Conservation (phyloP, 1,284 basidiomycete species). For the Stygiomarasmius scandens region DNA sequence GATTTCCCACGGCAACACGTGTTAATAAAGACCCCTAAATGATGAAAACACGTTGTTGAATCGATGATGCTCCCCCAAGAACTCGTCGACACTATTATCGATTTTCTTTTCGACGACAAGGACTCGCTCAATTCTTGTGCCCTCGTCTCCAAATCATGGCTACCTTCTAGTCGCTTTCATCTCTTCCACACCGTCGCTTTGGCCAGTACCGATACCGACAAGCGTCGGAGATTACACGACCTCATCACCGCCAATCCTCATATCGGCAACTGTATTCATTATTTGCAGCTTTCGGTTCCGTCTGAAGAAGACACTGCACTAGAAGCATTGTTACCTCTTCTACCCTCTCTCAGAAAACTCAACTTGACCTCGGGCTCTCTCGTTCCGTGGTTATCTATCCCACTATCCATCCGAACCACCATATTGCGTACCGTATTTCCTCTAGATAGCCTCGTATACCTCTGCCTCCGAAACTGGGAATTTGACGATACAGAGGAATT, state of each 20-base stretch:
- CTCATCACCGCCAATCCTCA: conserved; percentile 21
- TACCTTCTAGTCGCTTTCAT: conserved; percentile 28
- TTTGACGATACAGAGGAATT: conserved; percentile 38
- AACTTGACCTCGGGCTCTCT: conserved; percentile 40
- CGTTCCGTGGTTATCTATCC: conserved; percentile 35
- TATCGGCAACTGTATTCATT: conserved; percentile 31
- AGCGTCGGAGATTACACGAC: conserved; percentile 21
- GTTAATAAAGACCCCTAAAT: background rate
- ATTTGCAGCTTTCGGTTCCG: conserved; percentile 42
- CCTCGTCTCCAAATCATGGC: conserved; percentile 27
- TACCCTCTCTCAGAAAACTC: conserved; percentile 38
- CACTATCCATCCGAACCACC: conserved; percentile 33
- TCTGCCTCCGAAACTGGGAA: conserved; percentile 41
- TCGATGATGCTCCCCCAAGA: conserved; percentile 27
- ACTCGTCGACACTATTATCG: conserved; percentile 32
- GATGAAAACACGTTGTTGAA: background rate
- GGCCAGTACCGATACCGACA: background rate
- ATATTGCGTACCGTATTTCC: conserved; percentile 35
- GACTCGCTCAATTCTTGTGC: conserved; percentile 24
- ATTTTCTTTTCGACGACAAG: conserved; percentile 29
- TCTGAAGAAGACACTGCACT: no score
- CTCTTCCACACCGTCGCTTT: conserved; percentile 30
- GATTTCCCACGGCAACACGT: background rate
- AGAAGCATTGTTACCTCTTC: background rate
- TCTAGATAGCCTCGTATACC: conserved; percentile 33